These are phyloP conservation scores for Aphanoascus verrucosus DNA, from an alignment of 2,329 filamentous ascomycete genomes.

Conservation along the genomic window DNA sequence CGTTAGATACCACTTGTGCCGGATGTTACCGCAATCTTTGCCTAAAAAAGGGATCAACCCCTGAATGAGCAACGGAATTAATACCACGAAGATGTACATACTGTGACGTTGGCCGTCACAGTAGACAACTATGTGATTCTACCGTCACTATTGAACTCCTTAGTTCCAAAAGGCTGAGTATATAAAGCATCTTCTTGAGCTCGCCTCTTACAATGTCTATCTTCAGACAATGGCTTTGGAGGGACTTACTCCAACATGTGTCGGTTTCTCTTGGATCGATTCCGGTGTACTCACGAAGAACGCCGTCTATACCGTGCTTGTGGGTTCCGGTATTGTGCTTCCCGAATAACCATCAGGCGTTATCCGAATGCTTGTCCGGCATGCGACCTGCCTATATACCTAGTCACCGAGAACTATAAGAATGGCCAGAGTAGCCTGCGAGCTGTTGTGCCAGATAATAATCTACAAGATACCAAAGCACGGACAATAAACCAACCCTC, in stretches of 20 bases:
- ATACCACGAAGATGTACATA: no score
- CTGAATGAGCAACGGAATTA: no score
- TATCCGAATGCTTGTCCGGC: not conserved
- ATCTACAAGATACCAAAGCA: not conserved
- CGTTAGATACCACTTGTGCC: no score
- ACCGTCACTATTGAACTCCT: not conserved
- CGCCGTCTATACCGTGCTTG: not conserved
- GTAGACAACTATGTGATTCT: not conserved
- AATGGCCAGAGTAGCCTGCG: not conserved
- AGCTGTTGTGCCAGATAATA: not conserved
- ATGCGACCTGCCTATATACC: not conserved
- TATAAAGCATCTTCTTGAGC: not conserved
- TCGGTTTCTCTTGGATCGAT: not conserved
- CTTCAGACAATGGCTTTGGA: not conserved
- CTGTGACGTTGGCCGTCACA: no score
- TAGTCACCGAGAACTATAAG: not conserved
- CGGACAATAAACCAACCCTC: not conserved
- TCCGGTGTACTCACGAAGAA: not conserved
- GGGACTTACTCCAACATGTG: not conserved
- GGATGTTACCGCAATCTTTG: no score
- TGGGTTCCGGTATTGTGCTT: not conserved
- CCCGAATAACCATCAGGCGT: not conserved
- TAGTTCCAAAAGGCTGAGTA: not conserved
- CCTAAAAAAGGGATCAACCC: no score
- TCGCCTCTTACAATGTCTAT: not conserved